These are phyloP conservation scores for Podaxis sp. DNA, from an alignment of 768 basidiomycete genomes.

Conservation along the genomic window DNA sequence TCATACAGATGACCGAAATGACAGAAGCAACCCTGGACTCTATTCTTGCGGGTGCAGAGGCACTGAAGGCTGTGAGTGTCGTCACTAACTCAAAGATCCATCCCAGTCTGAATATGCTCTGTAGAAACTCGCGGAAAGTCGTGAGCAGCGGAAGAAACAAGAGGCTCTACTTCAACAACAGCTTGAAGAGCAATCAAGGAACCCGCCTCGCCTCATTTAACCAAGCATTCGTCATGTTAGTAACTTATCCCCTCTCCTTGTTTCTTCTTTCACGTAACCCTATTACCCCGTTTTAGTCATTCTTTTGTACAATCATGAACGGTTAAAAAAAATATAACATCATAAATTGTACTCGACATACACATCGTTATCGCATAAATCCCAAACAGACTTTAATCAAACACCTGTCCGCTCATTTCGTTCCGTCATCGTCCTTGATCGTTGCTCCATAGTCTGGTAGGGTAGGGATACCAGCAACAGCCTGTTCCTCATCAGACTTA, in stretches of 20 bases:
- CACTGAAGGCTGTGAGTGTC: conserved; percentile 52
- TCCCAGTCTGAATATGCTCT: conserved; percentile 16
- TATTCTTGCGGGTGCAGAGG: conserved; percentile 50
- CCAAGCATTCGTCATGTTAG: background rate
- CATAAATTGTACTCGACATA: no score
- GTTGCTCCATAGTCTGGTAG: background rate
- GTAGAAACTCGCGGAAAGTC: conserved; percentile 48
- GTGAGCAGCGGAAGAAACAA: conserved; percentile 44
- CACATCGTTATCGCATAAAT: background rate
- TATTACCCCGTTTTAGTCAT: no score
- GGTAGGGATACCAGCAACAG: background rate
- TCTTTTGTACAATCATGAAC: no score
- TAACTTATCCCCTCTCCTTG: no score
- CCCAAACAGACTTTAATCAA: background rate
- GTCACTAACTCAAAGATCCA: conserved; percentile 14
- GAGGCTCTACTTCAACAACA: conserved; percentile 27
- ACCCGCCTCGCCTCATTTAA: conserved; percentile 28
- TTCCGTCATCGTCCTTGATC: background rate
- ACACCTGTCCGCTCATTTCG: background rate
- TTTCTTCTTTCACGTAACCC: no score
- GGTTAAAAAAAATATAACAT: no score
- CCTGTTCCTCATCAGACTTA: conserved; percentile 15
- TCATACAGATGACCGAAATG: conserved; percentile 51
- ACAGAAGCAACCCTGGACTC: conserved; percentile 67
- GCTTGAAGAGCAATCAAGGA: conserved; percentile 22